These are phyloP conservation scores for Phyllachora maydis DNA, from an alignment of 2,329 filamentous ascomycete genomes.

Conservation along the genomic window DNA sequence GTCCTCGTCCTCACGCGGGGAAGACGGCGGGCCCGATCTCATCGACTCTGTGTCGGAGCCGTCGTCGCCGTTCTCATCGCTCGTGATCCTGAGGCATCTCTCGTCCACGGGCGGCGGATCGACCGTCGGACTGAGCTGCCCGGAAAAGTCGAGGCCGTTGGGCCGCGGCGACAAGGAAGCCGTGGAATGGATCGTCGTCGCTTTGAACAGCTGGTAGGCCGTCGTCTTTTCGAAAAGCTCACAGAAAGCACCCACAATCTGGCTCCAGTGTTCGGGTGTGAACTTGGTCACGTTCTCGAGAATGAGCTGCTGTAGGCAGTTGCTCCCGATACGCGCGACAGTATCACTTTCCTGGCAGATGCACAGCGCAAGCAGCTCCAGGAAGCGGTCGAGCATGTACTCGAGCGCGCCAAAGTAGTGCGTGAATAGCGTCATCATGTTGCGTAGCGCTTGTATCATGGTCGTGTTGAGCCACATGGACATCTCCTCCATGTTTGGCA, in stretches of 20 bases:
- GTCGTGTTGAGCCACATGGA: conserved; percentile 98
- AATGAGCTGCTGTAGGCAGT: conserved; percentile 91
- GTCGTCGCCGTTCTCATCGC: conserved; percentile 15
- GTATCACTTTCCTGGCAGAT: conserved; percentile 99
- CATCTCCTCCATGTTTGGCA: conserved; percentile 85
- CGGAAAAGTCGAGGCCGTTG: conserved; percentile 30
- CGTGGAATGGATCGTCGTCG: conserved; percentile 36
- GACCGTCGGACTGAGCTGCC: conserved; percentile 17
- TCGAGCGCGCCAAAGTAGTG: conserved; percentile 94
- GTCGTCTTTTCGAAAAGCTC: conserved; percentile 90
- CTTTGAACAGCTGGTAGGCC: conserved; percentile 85
- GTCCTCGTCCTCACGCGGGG: conserved; percentile 7
- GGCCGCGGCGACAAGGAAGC: conserved; percentile 27
- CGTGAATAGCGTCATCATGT: conserved; percentile 97
- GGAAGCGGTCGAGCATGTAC: conserved; percentile 95
- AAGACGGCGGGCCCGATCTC: too few species aligned
- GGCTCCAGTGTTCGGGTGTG: conserved; percentile 67
- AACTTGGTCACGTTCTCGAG: conserved; percentile 94
- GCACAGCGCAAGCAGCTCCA: conserved; percentile 83
- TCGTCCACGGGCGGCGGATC: conserved; percentile 22
- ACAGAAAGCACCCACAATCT: conserved; percentile 89
- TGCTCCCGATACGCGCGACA: conserved; percentile 91
- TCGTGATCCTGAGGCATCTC: conserved; percentile 41
- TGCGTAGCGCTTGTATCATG: conserved; percentile 94
- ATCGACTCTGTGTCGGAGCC: conserved; percentile 2